Percentiles rank a stretch among this genome's conserved stretches.
Conservation (phyloP, 1,139 yeast species). For the Yarrowia galli region DNA sequence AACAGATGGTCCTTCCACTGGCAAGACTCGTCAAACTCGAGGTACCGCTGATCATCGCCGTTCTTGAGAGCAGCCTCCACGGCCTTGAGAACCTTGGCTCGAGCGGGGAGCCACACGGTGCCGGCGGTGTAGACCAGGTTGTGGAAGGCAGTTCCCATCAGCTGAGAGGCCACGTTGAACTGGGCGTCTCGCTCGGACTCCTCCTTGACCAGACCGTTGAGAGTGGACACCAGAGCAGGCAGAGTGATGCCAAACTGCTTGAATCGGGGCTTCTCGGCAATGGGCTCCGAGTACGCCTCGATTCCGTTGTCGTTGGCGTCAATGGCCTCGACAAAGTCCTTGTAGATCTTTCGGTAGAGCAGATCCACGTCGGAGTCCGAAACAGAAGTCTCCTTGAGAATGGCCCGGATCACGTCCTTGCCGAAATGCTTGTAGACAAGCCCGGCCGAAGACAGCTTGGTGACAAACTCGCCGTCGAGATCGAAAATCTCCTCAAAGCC, state of each 20-base stretch:
- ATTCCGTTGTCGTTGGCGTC: constrained; percentile 98
- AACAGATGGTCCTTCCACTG: constrained; percentile 97
- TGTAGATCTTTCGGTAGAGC: constrained; percentile 76
- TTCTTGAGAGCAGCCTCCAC: constrained; percentile 54
- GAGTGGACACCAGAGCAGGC: constrained; percentile 76
- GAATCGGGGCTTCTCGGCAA: constrained; percentile 47
- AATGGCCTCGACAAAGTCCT: constrained; percentile 84
- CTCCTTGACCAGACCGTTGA: constrained; percentile 87
- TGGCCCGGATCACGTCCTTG: constrained; percentile 66
- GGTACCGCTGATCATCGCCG: constrained; percentile 67
- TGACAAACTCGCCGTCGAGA: constrained; percentile 59
- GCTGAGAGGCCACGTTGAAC: constrained; percentile 72
- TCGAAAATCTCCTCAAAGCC: constrained; percentile 70
- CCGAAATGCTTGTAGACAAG: constrained; percentile 93
- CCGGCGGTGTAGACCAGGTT: constrained; percentile 76
- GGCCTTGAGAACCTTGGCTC: constrained; percentile 74
- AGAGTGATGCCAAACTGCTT: constrained; percentile 64
- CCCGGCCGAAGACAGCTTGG: constrained; percentile 94
- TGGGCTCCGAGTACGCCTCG: constrained; percentile 63
- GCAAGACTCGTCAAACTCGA: constrained; percentile 74
- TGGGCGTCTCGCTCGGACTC: constrained; percentile 63
- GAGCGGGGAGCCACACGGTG: constrained; percentile 91
- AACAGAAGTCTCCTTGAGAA: constrained; percentile 50
- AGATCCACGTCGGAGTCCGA: constrained; percentile 58
- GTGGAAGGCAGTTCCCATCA: constrained; percentile 84